Evolutionary conservation across 2,329 filamentous ascomycete species (phyloP), one percentile per base, ranked within the genome.

Genomic region (Pyrenophora graminea): DNA sequence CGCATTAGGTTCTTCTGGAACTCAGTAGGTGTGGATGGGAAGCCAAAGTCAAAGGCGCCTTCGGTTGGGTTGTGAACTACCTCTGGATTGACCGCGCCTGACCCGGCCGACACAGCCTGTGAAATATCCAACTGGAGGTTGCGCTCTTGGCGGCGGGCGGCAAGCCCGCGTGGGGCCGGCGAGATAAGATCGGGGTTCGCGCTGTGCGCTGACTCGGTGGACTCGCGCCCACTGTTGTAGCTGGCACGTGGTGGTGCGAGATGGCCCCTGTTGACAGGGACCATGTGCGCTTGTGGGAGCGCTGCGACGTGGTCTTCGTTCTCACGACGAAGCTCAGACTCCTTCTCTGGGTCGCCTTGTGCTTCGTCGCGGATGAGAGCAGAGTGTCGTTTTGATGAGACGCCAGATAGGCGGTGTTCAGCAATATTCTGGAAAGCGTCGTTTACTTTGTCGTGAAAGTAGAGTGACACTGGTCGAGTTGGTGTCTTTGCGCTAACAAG

Each of bases 1-100:
- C 91, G 88, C 85, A 96, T 93, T 42, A 95, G 78, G 62, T 85
- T 91, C 79, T 92, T 93, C 68, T 95, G 91, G 73, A 95, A 90
- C 63, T 92, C 87, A 1, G 90, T 92, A 6, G 91, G 91, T 21
- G 90, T 92, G 53, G 85, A 84, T 1, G 90, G 88, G 74, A 95
- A 95, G 15, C 91, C 90, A 62, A 79, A 78, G 60, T 79, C 77
- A 56, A 78, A 78, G 33, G 64, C 64, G 37, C 47, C 48, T 27
- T 51, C 51, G 13, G 40, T 48, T 12, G 62, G 55, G 34, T 59
- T 54, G 34, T 59, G 52, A 44, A 58, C 73, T 33, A 82, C 76
- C 40, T 77, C 71, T 1, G 80, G 77, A 45, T 77, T 77, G 13
- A 76, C 67, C 32, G 72, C 68, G 15, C 69, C 64, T 10, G 64